Base-by-base conservation (phyloP, 2,329 filamentous ascomycete genomes). In the Dothiorella sarmentorum region DNA sequence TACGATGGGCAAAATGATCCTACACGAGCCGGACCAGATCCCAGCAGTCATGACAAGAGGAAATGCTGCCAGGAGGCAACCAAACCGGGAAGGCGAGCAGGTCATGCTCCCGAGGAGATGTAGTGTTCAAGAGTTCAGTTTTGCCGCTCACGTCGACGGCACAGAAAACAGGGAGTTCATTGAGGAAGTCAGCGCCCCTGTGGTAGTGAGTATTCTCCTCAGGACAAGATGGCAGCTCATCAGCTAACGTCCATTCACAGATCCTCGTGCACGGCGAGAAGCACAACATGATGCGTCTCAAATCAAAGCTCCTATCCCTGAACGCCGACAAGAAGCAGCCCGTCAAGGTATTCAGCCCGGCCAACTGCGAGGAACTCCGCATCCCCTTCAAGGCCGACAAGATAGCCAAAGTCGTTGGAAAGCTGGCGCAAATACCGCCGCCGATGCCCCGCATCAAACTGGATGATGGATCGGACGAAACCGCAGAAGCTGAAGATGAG, bases 361-460 rank as follows among this genome's bases (percentile, higher is more conserved):
- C 90, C 56, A 99, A 99, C 71, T 96, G 92, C 72, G 93, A 97
- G 68, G 92, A 96, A 72, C 82, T 99, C 22, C 86, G 90, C 45
- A 97, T 99, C 60, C 92, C 94, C 0, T 99, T 97, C 81, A 91
- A 90, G 69, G 88, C 90, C 52, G 93, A 97, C 73, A 99, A 99
- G 72, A 85, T 91, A 26, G 94, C 92, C 65, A 96, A 96, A 73
- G 94, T 99, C 0, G 94, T 99, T 7, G 94, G 94, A 64, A 93
- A 92, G 71, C 83, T 99, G 11, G 94, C 94, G 1, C 84, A 91
- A 29, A 86, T 93, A 49, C 82, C 88, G 2, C 90, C 90, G 2
- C 88, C 90, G 15, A 65, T 65, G 60, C 69, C 67, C 17, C 61
- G 62, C 3, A 27, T 26, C 18, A 63, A 80, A n/a, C 71, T 77